A percentile compares a stretch with the other conserved stretches of the same genome.
These are phyloP conservation scores for Pythium utonaiense DNA, from an alignment of 352 stramenopile species.

Conservation along the genomic window DNA sequence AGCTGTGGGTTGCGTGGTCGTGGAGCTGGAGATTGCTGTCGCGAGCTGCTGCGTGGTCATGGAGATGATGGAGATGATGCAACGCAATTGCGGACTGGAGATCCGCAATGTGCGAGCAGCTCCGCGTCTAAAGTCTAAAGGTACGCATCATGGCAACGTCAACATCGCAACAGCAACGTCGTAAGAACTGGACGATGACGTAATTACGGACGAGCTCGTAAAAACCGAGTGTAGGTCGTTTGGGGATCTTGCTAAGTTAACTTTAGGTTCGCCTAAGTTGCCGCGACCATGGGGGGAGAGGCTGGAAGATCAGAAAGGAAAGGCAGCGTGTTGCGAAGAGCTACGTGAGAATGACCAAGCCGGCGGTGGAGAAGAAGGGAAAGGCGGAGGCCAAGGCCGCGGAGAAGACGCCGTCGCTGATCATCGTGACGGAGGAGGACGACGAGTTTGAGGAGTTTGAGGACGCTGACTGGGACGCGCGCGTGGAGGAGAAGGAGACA, in stretches of 20 bases:
- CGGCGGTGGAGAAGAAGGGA: constrained; percentile 13
- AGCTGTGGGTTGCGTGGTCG: background rate
- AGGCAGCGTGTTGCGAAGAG: constrained; percentile 6
- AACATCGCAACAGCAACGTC: constrained; percentile 14
- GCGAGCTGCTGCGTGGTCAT: background rate
- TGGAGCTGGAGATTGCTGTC: background rate
- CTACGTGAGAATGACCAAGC: constrained; percentile 13
- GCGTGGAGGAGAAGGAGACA: constrained; percentile 74
- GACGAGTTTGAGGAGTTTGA: constrained; percentile 90
- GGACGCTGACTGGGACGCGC: constrained; percentile 69
- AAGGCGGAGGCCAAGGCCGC: constrained; percentile 20
- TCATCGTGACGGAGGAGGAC: constrained; percentile 85
- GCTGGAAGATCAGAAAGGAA: constrained; percentile 3
- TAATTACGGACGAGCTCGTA: background rate
- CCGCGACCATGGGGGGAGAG: background rate
- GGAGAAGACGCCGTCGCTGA: constrained; percentile 67
- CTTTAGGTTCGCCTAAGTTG: background rate
- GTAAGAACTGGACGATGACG: constrained; percentile 5
- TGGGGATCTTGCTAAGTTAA: constrained; percentile 10
- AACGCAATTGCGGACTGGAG: background rate
- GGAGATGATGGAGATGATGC: background rate
- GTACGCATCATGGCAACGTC: constrained; percentile 12
- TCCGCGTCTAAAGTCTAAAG: background rate
- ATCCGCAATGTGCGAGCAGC: background rate
- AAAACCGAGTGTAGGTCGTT: constrained; percentile 13